A percentile compares a stretch with the other conserved stretches of the same genome.
Conservation (phyloP, 1,284 basidiomycete genomes). For the Schizophyllum commune region DNA sequence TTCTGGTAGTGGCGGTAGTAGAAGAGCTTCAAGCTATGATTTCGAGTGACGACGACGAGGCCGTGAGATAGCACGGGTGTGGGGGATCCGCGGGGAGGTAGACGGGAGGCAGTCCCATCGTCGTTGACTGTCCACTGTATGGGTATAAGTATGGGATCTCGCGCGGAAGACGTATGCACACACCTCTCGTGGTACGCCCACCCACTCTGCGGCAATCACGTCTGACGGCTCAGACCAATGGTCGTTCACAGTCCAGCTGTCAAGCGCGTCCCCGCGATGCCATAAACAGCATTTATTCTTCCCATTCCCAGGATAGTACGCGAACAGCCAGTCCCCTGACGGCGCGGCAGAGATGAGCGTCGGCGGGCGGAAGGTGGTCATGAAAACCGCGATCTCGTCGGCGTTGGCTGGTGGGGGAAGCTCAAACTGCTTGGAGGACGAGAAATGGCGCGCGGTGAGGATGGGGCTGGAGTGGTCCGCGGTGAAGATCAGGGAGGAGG, state of each 20-base stretch:
- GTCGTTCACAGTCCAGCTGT: constrained; percentile 54
- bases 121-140: constrained; percentile 40
- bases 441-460: constrained; percentile 58
- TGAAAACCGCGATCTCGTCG: constrained; percentile 32
- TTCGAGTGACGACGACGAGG: constrained; percentile 50
- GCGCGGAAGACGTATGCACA: constrained; percentile 10
- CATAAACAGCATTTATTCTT: constrained; percentile 62
- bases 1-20: constrained; percentile 36
- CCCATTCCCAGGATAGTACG: constrained; percentile 58
- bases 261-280: constrained; percentile 46
- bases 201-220: constrained; percentile 56
- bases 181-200: constrained; percentile 53
- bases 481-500: constrained; percentile 58
- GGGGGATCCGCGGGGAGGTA: constrained; percentile 44
- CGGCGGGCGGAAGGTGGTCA: constrained; percentile 48
- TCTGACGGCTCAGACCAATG: constrained; percentile 40
- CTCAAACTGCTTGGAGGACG: constrained; percentile 56
- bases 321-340: constrained; percentile 58
- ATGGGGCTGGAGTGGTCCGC: constrained; percentile 53
- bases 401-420: constrained; percentile 40
- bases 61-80: constrained; percentile 42
- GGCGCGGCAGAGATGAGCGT: constrained; percentile 53
- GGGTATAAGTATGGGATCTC: constrained; percentile 5
- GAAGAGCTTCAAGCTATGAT: constrained; percentile 41
- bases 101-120: constrained; percentile 34